These are phyloP conservation scores for Teunomyces pallodes DNA, from an alignment of 805 yeast species.

Conservation along the genomic window DNA sequence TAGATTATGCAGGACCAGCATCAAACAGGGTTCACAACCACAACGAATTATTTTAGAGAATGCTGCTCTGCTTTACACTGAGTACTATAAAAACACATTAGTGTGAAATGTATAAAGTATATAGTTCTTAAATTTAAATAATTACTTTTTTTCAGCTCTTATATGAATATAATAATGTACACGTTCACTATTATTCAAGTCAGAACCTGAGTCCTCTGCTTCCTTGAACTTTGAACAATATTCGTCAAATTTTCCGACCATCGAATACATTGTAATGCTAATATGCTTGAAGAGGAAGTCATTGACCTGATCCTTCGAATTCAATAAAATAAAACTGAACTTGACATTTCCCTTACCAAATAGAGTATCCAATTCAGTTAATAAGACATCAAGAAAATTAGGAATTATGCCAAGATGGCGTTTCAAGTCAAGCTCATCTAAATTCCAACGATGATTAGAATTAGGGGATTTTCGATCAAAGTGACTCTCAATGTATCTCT, in stretches of 20 bases:
- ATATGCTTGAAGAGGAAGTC: constrained; percentile 27
- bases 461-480: neutral
- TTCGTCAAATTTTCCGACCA: constrained; percentile 29
- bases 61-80: too few relatives aligned
- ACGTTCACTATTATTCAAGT: constrained; percentile 7
- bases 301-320: constrained; percentile 28
- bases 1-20: neutral
- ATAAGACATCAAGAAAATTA: constrained; percentile 19
- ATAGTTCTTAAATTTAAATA: neutral
- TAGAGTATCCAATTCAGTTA: constrained; percentile 19
- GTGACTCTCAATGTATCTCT: constrained; percentile 5
- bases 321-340: constrained; percentile 27
- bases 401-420: constrained; percentile 22
- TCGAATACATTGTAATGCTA: constrained; percentile 30
- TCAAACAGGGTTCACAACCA: neutral
- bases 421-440: constrained; percentile 9
- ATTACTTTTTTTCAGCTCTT: constrained; percentile 13
- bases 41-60: too few relatives aligned
- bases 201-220: constrained; percentile 9
- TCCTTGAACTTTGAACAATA: constrained; percentile 20
- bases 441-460: constrained; percentile 3
- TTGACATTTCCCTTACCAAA: constrained; percentile 37
- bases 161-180: constrained; percentile 25
- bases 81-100: too few relatives aligned
- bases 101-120: neutral